A percentile compares a stretch with the other conserved stretches of the same genome.
Conservation (phyloP, 257 asterid genomes). For the Coffea eugenioides region DNA sequence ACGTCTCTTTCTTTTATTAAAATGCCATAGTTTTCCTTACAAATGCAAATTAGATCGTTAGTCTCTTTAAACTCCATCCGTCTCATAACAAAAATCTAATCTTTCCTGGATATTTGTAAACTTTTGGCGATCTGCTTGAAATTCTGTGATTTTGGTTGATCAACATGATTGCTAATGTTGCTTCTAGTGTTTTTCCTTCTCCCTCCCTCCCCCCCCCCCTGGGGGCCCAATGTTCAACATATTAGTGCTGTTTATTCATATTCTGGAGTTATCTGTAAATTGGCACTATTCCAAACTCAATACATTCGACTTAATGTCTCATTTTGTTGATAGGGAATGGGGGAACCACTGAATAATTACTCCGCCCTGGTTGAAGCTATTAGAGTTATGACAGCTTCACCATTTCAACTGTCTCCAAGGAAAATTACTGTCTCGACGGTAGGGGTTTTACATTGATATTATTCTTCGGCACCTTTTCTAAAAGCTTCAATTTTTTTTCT, state of each 20-base stretch:
- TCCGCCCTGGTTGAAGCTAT: slow-evolving; percentile 81
- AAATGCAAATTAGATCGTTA: not conserved
- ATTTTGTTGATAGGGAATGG: slow-evolving; percentile 74
- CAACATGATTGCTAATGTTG: not conserved
- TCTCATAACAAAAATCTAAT: not conserved
- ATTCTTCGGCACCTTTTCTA: not conserved
- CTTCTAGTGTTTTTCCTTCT: not conserved
- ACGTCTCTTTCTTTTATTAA: not conserved
- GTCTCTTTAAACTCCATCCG: not conserved
- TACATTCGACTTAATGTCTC: slow-evolving; percentile 11
- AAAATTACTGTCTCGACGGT: slow-evolving; percentile 94
- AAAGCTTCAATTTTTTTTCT: not conserved
- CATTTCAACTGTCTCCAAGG: slow-evolving; percentile 81
- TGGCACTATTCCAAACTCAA: not conserved
- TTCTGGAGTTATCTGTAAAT: not conserved
- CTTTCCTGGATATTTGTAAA: not conserved
- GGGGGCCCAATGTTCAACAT: not conserved
- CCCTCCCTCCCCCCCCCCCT: too few species aligned
- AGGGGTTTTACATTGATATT: slow-evolving; percentile 16
- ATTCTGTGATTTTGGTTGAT: not conserved
- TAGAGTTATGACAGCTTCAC: slow-evolving; percentile 74
- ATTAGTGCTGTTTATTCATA: not conserved
- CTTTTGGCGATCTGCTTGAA: not conserved
- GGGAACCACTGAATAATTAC: slow-evolving; percentile 87
- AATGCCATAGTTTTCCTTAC: not conserved